Percentiles rank a stretch among this genome's conserved stretches.
These are phyloP conservation scores for Scleroderma citrinum DNA, from an alignment of 768 basidiomycete genomes.

Conservation along the genomic window DNA sequence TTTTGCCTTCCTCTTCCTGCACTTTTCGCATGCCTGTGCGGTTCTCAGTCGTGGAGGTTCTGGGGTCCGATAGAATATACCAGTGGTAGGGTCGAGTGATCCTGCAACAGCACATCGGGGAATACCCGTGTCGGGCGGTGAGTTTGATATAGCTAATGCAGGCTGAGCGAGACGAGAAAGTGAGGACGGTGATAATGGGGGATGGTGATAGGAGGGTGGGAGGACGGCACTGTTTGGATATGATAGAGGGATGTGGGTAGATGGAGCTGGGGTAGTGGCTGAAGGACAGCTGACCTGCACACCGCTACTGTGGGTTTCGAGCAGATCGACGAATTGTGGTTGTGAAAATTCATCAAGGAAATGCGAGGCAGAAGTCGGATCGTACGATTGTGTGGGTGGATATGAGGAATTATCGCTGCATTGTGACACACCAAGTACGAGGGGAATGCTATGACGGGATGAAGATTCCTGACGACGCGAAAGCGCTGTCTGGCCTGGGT, in stretches of 20 bases:
- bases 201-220: neutral
- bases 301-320: neutral
- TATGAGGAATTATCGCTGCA: neutral
- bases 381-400: neutral
- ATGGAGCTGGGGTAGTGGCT: neutral
- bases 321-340: neutral
- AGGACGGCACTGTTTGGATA: neutral
- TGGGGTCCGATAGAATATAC: slow-evolving; percentile 59
- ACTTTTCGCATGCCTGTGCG: slow-evolving; percentile 72
- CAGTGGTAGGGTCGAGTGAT: slow-evolving; percentile 56
- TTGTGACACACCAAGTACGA: slow-evolving; percentile 2
- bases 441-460: neutral
- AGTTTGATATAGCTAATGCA: neutral
- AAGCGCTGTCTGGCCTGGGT: neutral
- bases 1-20: slow-evolving; percentile 68
- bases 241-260: neutral
- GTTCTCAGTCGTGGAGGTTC: slow-evolving; percentile 65
- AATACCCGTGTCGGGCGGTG: slow-evolving; percentile 1
- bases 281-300: neutral
- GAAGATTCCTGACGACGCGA: neutral
- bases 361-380: neutral
- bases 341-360: neutral
- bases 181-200: neutral
- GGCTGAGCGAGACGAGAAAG: slow-evolving; percentile 2
- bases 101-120: slow-evolving; percentile 41